Evolutionary conservation across 345 rosid genomes (phyloP), one percentile per base, ranked within the genome.

Genomic region (Orychophragmus violaceus): DNA sequence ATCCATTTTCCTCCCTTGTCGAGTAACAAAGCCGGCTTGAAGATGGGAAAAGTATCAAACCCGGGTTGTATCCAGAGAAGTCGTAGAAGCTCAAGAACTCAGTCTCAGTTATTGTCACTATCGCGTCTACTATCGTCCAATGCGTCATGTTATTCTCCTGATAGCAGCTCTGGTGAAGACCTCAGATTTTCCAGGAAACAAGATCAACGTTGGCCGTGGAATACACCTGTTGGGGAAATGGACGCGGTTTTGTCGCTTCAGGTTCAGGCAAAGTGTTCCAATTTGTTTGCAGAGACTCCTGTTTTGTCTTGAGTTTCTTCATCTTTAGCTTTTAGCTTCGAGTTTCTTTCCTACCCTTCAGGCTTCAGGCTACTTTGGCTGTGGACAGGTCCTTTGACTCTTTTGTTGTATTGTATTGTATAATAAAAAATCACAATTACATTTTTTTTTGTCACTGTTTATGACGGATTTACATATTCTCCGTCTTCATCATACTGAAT

Each of bases 211-310:
- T 41, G 46, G 46, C 19, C 16, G 50, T 83, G 64, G 62, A 53
- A 77, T 69, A 69, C 83, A 62, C 80, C 84, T 1, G 81, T 66
- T 29, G 77, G 63, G 18, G 85, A 80, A 68, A 64, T 75, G n/a
- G 82, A 79, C 51, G 30, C 35, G 59, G 66, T 88, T 32, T 78
- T 90, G 69, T 85, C 90, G 17, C 76, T 87, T 76, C 91, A 85
- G 21, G 68, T 55, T 2, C 74, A 74, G 2, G 3, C 79, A n/a
- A 35, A 66, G 63, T 41, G 13, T 52, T 77, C 30, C 11, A 72
- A 76, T 62, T 28, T 78, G 35, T 75, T 39, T 53, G 37, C 52
- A 12, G 74, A 79, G 72, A 51, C 19, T 59, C 45, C 53, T 45
- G 39, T 5, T 3, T 28, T 8, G 24, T 27, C 6, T 42, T 50